phyloP scores from a whole-genome alignment of 352 stramenopile species.

The Albugo candida region DNA sequence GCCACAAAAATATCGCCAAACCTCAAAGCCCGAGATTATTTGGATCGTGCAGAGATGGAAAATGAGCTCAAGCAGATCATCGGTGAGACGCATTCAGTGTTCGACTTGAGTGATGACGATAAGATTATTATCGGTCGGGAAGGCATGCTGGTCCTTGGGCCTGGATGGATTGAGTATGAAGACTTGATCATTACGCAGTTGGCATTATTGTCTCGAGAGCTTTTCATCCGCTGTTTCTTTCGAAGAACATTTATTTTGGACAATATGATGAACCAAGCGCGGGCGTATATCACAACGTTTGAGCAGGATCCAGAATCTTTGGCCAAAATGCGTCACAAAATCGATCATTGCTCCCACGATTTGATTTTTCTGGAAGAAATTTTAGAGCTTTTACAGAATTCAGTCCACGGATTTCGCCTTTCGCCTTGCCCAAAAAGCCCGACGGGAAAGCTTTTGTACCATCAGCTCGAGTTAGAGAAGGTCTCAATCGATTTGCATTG shows the following conservation, averaged over 20 bases:
- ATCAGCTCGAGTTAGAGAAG: constrained; percentile 81
- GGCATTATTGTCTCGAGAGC: constrained; percentile 79
- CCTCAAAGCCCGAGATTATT: constrained; percentile 87
- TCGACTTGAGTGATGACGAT: constrained; percentile 91
- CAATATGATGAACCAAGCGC: constrained; percentile 87
- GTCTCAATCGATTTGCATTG: constrained; percentile 14
- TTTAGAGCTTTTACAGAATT: constrained; percentile 87
- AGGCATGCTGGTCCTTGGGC: constrained; percentile 83
- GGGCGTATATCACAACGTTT: constrained; percentile 82
- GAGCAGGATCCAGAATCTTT: constrained; percentile 84
- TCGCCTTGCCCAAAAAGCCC: constrained; percentile 79
- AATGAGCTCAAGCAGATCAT: constrained; percentile 94
- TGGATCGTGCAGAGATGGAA: constrained; percentile 92
- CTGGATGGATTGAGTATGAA: constrained; percentile 85
- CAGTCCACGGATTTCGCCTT: constrained; percentile 81
- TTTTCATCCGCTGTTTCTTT: constrained; percentile 91
- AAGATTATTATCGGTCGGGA: constrained; percentile 89
- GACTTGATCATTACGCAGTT: constrained; percentile 86
- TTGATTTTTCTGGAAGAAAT: constrained; percentile 94
- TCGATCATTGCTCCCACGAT: constrained; percentile 86
- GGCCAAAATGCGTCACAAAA: constrained; percentile 69
- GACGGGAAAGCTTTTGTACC: constrained; percentile 77
- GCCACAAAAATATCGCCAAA: constrained; percentile 92
- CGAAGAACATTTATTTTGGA: constrained; percentile 92
- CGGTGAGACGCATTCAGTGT: constrained; percentile 87